Conservation (phyloP, 208 protist genomes). For the Leishmania arabica region DNA sequence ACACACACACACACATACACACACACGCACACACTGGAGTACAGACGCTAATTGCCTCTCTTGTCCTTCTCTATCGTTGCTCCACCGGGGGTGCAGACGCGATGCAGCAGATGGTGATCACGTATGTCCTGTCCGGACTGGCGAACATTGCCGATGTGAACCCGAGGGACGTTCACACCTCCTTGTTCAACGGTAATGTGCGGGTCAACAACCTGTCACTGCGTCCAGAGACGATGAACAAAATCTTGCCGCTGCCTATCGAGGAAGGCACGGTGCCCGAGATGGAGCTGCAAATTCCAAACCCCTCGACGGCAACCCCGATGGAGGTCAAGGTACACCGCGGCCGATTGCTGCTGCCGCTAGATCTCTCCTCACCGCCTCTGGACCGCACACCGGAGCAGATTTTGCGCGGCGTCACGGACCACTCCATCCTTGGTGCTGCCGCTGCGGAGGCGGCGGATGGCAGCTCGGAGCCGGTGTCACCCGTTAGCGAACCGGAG, state of each 20-base stretch:
- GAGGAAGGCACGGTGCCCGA: constrained; percentile 49
- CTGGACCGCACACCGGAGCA: constrained; percentile 49
- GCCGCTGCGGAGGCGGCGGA: constrained; percentile 7
- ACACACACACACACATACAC: background rate
- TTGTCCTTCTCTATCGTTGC: background rate
- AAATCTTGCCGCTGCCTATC: constrained; percentile 60
- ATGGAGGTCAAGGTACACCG: constrained; percentile 43
- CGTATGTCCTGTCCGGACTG: constrained; percentile 65
- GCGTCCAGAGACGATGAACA: constrained; percentile 54
- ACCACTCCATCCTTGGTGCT: constrained; percentile 54
- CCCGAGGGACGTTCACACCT: constrained; percentile 66
- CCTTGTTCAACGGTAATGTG: constrained; percentile 49
- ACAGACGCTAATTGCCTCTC: background rate
- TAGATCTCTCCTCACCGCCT: constrained; percentile 31
- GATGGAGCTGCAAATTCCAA: constrained; percentile 69
- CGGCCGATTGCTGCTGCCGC: constrained; percentile 31
- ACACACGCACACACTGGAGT: constrained; percentile 5
- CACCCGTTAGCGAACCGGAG: constrained; percentile 14
- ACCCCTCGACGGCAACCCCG: constrained; percentile 49
- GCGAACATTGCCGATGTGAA: constrained; percentile 78
- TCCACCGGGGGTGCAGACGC: background rate
- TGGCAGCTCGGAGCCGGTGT: constrained; percentile 15
- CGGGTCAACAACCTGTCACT: constrained; percentile 57
- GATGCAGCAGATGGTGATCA: constrained; percentile 75
- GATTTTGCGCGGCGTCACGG: constrained; percentile 56